Evolutionary conservation across 2,329 filamentous ascomycete genomes (phyloP).

Genomic region (Fusarium citri): DNA sequence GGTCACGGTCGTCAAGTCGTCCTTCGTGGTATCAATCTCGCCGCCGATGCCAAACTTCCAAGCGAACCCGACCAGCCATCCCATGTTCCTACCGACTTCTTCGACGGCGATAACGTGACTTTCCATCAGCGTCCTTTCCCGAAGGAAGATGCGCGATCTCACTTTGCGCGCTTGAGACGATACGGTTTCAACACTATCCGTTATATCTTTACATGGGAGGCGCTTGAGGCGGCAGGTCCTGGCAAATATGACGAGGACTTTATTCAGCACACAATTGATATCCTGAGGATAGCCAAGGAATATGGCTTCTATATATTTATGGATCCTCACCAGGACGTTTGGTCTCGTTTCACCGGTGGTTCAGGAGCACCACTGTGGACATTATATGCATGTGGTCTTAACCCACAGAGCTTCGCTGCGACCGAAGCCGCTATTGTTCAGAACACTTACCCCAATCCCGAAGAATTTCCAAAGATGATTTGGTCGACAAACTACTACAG

Average conservation of each 20-base stretch:
- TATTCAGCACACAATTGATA: slow-evolving; percentile 88
- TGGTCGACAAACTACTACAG: slow-evolving; percentile 98
- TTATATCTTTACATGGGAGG: slow-evolving; percentile 99
- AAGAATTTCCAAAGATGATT: slow-evolving; percentile 96
- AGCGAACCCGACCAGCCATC: slow-evolving; percentile 84
- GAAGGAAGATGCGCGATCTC: slow-evolving; percentile 82
- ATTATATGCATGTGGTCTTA: slow-evolving; percentile 90
- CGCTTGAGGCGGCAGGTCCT: slow-evolving; percentile 92
- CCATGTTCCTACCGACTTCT: slow-evolving; percentile 82
- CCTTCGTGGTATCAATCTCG: slow-evolving; percentile 92
- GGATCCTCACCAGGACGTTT: slow-evolving; percentile 99
- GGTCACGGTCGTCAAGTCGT: slow-evolving; percentile 84
- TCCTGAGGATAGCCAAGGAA: slow-evolving; percentile 83
- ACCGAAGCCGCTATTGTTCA: slow-evolving; percentile 96
- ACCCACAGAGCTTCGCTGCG: slow-evolving; percentile 84
- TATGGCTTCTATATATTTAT: slow-evolving; percentile 98
- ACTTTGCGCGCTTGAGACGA: slow-evolving; percentile 86
- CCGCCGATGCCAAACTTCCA: slow-evolving; percentile 90
- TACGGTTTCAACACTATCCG: slow-evolving; percentile 97
- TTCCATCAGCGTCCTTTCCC: slow-evolving; percentile 90
- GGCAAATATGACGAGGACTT: slow-evolving; percentile 94
- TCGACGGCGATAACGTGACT: slow-evolving; percentile 89
- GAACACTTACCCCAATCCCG: slow-evolving; percentile 88
- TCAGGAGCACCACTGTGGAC: slow-evolving; percentile 99
- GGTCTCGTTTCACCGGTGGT: slow-evolving; percentile 93